Percentiles rank a stretch among this genome's conserved stretches.
phyloP scores from a whole-genome alignment of 192 early-diverging fungal species.

The Backusella psychrophila region DNA sequence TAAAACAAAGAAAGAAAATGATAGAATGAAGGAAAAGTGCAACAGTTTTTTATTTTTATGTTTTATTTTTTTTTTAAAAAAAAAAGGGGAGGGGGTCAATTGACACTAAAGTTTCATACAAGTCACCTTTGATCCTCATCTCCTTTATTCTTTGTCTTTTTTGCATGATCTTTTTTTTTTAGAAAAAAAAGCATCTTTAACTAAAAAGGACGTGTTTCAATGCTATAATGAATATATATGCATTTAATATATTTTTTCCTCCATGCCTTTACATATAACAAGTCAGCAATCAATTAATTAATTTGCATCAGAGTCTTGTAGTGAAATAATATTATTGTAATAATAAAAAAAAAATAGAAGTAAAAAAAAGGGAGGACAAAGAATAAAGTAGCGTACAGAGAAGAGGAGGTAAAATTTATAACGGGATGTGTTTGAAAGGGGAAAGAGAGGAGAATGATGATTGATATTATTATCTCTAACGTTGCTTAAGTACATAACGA shows the following conservation, averaged over 20 bases:
- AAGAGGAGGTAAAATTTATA: not conserved
- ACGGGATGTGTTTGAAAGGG: not conserved
- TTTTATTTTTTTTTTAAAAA: not conserved
- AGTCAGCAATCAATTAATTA: not conserved
- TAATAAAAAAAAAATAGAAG: not conserved
- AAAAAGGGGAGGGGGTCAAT: not conserved
- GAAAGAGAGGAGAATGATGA: not conserved
- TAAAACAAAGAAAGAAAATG: not conserved
- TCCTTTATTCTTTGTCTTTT: not conserved
- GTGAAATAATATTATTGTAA: not conserved
- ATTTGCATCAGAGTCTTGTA: not conserved
- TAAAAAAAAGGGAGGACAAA: not conserved
- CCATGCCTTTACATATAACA: not conserved
- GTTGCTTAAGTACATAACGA: constrained; percentile 42
- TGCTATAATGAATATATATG: not conserved
- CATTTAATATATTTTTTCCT: not conserved
- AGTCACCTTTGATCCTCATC: not conserved
- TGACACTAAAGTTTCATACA: not conserved
- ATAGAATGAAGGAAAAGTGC: not conserved
- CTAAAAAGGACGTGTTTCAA: not conserved
- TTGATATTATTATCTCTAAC: constrained; percentile 5
- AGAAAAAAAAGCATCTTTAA: not conserved
- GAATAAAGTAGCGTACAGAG: not conserved
- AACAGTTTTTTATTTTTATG: not conserved
- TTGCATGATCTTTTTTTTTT: not conserved